phyloP scores from a whole-genome alignment of 176 grass and related monocot genomes.

The Musa acuminata region DNA sequence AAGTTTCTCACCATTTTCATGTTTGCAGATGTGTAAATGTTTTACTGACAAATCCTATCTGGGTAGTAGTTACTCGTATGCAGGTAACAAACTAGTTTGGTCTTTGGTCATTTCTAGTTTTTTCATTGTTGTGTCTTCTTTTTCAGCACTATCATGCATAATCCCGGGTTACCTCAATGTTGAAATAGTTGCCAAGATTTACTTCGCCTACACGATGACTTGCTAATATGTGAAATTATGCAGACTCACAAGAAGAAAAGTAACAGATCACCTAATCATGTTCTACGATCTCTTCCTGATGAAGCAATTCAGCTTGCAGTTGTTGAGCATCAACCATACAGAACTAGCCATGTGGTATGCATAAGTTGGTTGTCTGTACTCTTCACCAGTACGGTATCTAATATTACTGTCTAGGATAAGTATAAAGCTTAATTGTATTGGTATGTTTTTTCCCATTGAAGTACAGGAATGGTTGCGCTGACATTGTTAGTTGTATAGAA shows the following conservation, averaged over 20 bases:
- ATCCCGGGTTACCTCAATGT: too few species aligned
- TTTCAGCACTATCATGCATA: neutral
- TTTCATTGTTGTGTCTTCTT: neutral
- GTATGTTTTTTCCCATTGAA: too few species aligned
- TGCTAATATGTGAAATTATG: conserved; percentile 1
- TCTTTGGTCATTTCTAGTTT: neutral
- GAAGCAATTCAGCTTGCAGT: conserved; percentile 28
- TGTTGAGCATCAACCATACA: conserved; percentile 55
- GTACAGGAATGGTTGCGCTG: too few species aligned
- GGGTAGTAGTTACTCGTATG: conserved; percentile 84
- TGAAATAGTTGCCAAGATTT: conserved; percentile 13
- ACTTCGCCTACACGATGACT: neutral
- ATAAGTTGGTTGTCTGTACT: neutral
- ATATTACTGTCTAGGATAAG: too few species aligned
- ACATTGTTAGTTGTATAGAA: too few species aligned
- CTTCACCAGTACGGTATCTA: too few species aligned
- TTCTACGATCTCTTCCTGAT: conserved; percentile 33
- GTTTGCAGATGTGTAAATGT: conserved; percentile 81
- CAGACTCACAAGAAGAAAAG: conserved; percentile 76
- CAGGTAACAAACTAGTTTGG: conserved; percentile 33
- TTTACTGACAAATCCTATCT: conserved; percentile 90
- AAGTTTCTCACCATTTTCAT: conserved; percentile 4
- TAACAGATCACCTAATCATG: conserved; percentile 36
- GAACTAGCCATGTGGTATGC: conserved; percentile 63
- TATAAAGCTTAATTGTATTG: too few species aligned